Evolutionary conservation across 2,329 filamentous ascomycete genomes (phyloP).

Genomic region (Fusarium sp.): DNA sequence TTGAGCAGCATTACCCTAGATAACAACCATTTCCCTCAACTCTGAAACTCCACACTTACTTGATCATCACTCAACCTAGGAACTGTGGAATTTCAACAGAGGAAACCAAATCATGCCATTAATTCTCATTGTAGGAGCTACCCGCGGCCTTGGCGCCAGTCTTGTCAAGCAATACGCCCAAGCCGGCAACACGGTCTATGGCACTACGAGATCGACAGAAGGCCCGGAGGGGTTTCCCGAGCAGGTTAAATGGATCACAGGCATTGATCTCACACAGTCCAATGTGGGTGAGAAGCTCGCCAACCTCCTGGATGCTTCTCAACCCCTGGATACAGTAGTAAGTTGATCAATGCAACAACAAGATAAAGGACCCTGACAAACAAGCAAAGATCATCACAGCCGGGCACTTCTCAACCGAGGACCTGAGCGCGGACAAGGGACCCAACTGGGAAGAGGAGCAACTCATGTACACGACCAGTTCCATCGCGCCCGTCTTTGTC

Average conservation of each 20-base stretch:
- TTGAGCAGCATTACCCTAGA: background rate
- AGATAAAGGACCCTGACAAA: constrained; percentile 19
- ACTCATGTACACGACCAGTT: constrained; percentile 76
- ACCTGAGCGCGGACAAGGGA: constrained; percentile 62
- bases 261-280: constrained; percentile 64
- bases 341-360: constrained; percentile 21
- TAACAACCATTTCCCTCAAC: background rate
- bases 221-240: constrained; percentile 55
- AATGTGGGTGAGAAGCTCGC: constrained; percentile 60
- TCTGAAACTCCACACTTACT: background rate
- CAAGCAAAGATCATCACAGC: constrained; percentile 69
- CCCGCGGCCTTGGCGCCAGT: constrained; percentile 73
- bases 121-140: constrained; percentile 74
- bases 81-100: background rate
- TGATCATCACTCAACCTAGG: background rate
- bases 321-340: constrained; percentile 58
- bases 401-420: constrained; percentile 75
- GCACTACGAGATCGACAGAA: constrained; percentile 63
- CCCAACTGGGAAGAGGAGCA: constrained; percentile 75
- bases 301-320: constrained; percentile 52
- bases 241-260: constrained; percentile 66
- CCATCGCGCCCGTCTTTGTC: constrained; percentile 74
- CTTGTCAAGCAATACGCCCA: constrained; percentile 68
- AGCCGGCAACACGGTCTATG: constrained; percentile 63
- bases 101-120: constrained; percentile 52